Percentiles rank a stretch among this genome's conserved stretches.
Evolutionary conservation across 352 stramenopile species (phyloP).

Genomic region (Phytophthora boehmeriae): DNA sequence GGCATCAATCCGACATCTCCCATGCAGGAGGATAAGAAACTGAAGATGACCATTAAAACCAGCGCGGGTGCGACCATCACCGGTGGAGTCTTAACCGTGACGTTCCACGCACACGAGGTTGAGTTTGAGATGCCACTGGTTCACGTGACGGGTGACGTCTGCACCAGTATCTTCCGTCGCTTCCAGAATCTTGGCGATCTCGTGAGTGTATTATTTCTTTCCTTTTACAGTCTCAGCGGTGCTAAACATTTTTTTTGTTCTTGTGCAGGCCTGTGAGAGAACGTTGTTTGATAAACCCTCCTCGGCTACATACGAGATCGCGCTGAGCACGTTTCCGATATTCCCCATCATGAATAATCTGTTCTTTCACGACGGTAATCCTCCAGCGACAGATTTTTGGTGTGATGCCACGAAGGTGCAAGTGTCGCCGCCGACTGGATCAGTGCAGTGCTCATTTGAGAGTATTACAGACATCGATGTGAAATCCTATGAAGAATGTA

Average conservation of each 20-base stretch:
- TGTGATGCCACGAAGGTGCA: constrained; percentile 53
- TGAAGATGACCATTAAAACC: constrained; percentile 45
- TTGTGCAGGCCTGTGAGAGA: constrained; percentile 40
- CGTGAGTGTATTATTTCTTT: constrained; percentile 22
- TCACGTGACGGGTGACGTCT: constrained; percentile 59
- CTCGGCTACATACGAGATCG: constrained; percentile 56
- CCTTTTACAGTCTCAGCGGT: not conserved
- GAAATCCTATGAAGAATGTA: constrained; percentile 65
- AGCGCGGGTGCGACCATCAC: constrained; percentile 22
- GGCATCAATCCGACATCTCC: constrained; percentile 56
- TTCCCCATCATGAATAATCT: constrained; percentile 86
- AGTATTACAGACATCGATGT: constrained; percentile 44
- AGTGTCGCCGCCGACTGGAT: constrained; percentile 17
- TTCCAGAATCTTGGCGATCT: constrained; percentile 77
- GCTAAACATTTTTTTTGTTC: not conserved
- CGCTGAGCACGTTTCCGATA: constrained; percentile 62
- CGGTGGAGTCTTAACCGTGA: constrained; percentile 54
- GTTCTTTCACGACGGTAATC: constrained; percentile 70
- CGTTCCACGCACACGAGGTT: constrained; percentile 72
- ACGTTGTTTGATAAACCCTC: constrained; percentile 39
- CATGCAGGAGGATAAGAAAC: constrained; percentile 51
- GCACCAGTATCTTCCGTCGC: constrained; percentile 61
- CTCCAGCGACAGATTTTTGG: constrained; percentile 53
- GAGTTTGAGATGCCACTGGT: constrained; percentile 64
- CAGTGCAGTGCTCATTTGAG: constrained; percentile 54